phyloP scores from a whole-genome alignment of 768 basidiomycete genomes.

The Nidularia pulvinata region DNA sequence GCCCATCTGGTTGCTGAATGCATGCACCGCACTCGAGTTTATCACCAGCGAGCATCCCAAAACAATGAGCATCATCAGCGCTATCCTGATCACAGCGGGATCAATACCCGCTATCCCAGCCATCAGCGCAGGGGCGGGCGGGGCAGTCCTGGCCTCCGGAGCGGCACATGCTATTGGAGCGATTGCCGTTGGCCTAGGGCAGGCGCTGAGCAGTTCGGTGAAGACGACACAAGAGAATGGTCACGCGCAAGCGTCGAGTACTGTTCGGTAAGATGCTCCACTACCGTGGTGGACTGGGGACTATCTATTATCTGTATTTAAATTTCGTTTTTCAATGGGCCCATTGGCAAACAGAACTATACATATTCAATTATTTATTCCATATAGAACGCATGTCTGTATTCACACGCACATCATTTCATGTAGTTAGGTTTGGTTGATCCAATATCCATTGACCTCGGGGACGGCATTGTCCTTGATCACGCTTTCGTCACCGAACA shows the following conservation, averaged over 20 bases:
- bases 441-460: constrained; percentile 34
- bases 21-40: constrained; percentile 73
- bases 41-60: constrained; percentile 77
- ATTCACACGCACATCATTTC: constrained; percentile 4
- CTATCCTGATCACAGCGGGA: constrained; percentile 79
- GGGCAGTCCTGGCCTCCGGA: constrained; percentile 69
- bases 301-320: neutral
- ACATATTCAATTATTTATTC: too few species aligned
- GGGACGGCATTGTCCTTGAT: constrained; percentile 27
- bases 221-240: constrained; percentile 24
- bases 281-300: neutral
- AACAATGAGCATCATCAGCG: constrained; percentile 70
- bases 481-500: constrained; percentile 42
- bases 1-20: constrained; percentile 77
- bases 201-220: constrained; percentile 34
- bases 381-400: neutral
- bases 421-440: constrained; percentile 5
- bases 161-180: constrained; percentile 81
- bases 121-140: constrained; percentile 67
- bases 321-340: neutral
- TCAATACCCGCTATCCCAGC: constrained; percentile 73
- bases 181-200: constrained; percentile 74
- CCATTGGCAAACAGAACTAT: too few species aligned
- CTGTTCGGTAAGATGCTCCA: neutral
- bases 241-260: neutral